A percentile compares a stretch with the other conserved stretches of the same genome.
phyloP scores from a whole-genome alignment of 441 rosid species.

The Manihot esculenta region DNA sequence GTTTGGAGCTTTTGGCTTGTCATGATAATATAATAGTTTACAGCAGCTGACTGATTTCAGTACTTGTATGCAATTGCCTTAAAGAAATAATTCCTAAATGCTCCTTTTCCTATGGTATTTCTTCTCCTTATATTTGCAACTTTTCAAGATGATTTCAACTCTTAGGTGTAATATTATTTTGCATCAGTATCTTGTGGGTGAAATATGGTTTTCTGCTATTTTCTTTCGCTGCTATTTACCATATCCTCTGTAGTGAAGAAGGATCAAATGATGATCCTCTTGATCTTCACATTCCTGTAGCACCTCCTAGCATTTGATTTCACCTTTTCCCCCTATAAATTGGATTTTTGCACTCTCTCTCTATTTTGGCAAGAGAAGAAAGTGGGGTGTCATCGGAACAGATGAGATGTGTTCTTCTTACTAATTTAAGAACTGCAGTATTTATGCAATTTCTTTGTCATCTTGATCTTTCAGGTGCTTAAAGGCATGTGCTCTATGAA shows the following conservation, averaged over 20 bases:
- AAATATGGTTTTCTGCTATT: too few species aligned
- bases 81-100: not conserved
- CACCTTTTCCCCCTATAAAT: too few species aligned
- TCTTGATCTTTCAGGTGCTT: constrained; percentile 65
- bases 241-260: not conserved
- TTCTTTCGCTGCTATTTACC: too few species aligned
- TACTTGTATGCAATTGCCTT: not conserved
- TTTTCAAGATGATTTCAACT: not conserved
- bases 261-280: not conserved
- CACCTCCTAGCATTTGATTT: not conserved
- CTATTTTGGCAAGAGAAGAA: too few species aligned
- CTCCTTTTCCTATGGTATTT: not conserved
- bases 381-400: too few species aligned
- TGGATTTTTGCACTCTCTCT: too few species aligned
- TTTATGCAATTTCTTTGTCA: not conserved
- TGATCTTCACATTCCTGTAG: not conserved
- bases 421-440: not conserved
- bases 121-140: not conserved
- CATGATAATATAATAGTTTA: not conserved
- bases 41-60: constrained; percentile 5
- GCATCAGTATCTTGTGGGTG: not conserved
- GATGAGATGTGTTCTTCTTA: not conserved
- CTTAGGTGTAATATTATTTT: not conserved
- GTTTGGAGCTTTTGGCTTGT: not conserved
- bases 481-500: constrained; percentile 96